These are phyloP conservation scores for Pycnococcus provasolii DNA, from an alignment of 139 green algal species.

Conservation along the genomic window DNA sequence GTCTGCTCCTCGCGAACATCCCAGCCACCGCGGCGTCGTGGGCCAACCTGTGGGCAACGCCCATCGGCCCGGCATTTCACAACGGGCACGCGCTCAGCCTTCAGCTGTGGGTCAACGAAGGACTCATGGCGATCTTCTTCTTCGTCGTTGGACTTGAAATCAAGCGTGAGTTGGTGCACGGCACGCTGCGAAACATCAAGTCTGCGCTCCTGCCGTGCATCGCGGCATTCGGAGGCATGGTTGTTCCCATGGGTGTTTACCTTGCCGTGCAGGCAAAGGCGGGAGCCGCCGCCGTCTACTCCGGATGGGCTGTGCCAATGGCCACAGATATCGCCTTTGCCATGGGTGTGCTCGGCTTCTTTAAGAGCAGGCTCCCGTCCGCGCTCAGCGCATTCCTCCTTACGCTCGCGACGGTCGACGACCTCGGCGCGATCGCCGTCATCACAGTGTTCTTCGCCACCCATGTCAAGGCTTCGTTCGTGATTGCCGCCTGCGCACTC, in stretches of 20 bases:
- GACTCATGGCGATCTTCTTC: conserved; percentile 28
- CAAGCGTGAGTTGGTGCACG: conserved; percentile 21
- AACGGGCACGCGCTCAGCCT: conserved; percentile 9
- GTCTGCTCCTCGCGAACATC: conserved; percentile 21
- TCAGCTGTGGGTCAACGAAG: conserved; percentile 27
- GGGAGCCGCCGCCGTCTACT: not conserved
- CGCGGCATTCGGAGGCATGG: conserved; percentile 25
- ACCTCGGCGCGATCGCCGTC: conserved; percentile 25
- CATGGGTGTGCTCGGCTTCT: conserved; percentile 27
- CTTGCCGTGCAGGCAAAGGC: not conserved
- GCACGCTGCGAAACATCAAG: conserved; percentile 7
- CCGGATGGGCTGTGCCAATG: conserved; percentile 28
- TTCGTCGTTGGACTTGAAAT: conserved; percentile 28
- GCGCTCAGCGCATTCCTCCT: conserved; percentile 23
- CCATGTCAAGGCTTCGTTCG: conserved; percentile 2
- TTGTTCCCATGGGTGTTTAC: conserved; percentile 23
- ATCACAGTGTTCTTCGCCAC: conserved; percentile 28
- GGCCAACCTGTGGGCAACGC: not conserved
- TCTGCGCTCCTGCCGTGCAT: conserved; percentile 20
- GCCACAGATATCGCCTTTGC: conserved; percentile 30
- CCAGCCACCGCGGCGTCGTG: not conserved
- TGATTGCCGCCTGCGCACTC: conserved; percentile 1
- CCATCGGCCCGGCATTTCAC: conserved; percentile 1
- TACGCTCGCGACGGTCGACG: conserved; percentile 27
- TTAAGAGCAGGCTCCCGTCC: conserved; percentile 17